These are phyloP conservation scores for Colletotrichum falcatum DNA, from an alignment of 2,329 filamentous ascomycete species.

Conservation along the genomic window DNA sequence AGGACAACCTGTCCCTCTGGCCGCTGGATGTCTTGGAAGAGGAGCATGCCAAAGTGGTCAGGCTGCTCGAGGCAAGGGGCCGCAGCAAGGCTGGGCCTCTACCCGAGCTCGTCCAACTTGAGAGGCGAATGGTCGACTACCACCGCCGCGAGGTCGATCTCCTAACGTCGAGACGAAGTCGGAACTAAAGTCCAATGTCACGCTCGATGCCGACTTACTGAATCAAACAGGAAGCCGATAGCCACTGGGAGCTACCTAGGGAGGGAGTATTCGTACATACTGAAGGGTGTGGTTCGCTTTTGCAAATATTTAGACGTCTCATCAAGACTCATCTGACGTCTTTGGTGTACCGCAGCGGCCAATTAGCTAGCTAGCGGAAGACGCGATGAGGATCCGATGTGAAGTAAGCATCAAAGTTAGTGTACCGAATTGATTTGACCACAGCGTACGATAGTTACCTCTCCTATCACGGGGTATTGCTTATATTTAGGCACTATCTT, in stretches of 20 bases:
- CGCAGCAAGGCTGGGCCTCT: slow-evolving; percentile 26
- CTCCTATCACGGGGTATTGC: not conserved
- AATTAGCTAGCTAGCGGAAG: not conserved
- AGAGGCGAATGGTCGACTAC: slow-evolving; percentile 29
- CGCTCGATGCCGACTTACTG: slow-evolving; percentile 19
- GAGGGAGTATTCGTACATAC: not conserved
- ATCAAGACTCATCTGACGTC: no score
- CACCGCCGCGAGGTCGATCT: slow-evolving; percentile 30
- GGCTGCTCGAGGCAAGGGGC: slow-evolving; percentile 11
- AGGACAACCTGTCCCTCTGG: slow-evolving; percentile 21
- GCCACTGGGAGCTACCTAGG: not conserved
- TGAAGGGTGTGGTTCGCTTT: not conserved
- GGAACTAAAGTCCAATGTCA: slow-evolving; percentile 13
- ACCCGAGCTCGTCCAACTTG: slow-evolving; percentile 25
- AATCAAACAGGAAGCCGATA: no score
- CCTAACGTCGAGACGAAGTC: slow-evolving; percentile 23
- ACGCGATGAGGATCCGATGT: not conserved
- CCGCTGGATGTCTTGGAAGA: slow-evolving; percentile 31
- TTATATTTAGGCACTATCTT: not conserved
- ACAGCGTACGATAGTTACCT: not conserved
- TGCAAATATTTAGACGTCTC: not conserved
- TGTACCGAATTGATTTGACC: not conserved
- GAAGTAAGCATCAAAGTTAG: not conserved
- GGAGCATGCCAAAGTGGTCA: slow-evolving; percentile 30
- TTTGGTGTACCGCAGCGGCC: not conserved